phyloP scores from a whole-genome alignment of 2,329 filamentous ascomycete species.

The Hypoxylon sp. region DNA sequence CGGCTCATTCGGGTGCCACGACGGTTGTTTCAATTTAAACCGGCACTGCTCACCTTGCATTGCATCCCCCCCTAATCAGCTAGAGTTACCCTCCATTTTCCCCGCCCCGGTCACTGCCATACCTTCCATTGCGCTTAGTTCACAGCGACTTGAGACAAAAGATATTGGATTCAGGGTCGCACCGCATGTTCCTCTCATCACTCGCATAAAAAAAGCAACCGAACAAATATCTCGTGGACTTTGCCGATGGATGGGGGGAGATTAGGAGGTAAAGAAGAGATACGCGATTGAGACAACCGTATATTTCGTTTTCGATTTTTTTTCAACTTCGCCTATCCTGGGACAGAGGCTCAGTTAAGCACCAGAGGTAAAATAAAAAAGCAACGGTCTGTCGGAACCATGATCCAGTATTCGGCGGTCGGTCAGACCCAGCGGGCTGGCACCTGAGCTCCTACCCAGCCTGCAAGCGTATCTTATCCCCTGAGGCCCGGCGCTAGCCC shows the following conservation, averaged over 20 bases:
- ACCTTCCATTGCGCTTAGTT: background rate
- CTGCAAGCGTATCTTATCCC: background rate
- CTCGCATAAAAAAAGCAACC: constrained; percentile 33
- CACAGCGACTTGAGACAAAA: constrained; percentile 14
- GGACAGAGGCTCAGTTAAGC: constrained; percentile 16
- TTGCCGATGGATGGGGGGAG: constrained; percentile 19
- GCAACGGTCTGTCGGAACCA: constrained; percentile 17
- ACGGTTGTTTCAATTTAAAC: constrained; percentile 13
- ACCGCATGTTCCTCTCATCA: constrained; percentile 40
- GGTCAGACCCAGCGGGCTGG: constrained; percentile 6
- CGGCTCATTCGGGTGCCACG: constrained; percentile 26
- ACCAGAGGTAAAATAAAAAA: background rate
- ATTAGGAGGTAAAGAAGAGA: constrained; percentile 10
- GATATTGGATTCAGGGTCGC: constrained; percentile 24
- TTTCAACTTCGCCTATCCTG: constrained; percentile 5
- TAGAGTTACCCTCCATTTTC: constrained; percentile 29
- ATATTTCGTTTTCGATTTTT: background rate
- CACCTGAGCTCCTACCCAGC: background rate
- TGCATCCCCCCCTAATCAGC: constrained; percentile 16
- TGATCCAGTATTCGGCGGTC: constrained; percentile 5
- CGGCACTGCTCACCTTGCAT: constrained; percentile 29
- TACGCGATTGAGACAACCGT: constrained; percentile 20
- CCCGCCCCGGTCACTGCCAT: constrained; percentile 21
- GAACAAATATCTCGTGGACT: constrained; percentile 14
- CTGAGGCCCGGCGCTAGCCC: no score